Conservation (phyloP, 768 basidiomycete genomes). For the Daedaleopsis nitida region DNA sequence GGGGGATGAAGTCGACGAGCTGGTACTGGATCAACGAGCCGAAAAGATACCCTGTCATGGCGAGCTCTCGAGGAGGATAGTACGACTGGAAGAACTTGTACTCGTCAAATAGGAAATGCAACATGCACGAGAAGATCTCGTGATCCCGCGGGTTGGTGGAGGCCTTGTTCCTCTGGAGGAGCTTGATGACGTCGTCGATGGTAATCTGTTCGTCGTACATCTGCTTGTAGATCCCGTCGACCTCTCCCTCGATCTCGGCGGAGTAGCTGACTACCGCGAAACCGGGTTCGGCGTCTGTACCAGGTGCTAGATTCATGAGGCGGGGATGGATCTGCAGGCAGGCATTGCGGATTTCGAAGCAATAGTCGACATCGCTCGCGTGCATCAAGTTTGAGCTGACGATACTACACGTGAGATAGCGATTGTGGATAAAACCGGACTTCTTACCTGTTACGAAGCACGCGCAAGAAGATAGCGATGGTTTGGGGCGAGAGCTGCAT, state of each 20-base stretch:
- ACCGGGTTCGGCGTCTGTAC: slow-evolving; percentile 86
- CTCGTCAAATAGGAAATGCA: slow-evolving; percentile 99
- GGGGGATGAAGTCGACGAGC: slow-evolving; percentile 90
- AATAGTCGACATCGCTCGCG: slow-evolving; percentile 79
- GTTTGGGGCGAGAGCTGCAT: slow-evolving; percentile 88
- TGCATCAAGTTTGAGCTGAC: slow-evolving; percentile 73
- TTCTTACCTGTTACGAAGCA: slow-evolving; percentile 80
- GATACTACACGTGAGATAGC: not conserved
- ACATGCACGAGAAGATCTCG: slow-evolving; percentile 99
- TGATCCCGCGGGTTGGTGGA: slow-evolving; percentile 85
- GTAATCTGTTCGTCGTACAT: slow-evolving; percentile 97
- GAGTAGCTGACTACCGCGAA: slow-evolving; percentile 87
- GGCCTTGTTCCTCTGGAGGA: slow-evolving; percentile 83
- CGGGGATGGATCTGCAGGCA: slow-evolving; percentile 96
- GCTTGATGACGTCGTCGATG: slow-evolving; percentile 90
- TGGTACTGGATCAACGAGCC: slow-evolving; percentile 94
- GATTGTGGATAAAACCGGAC: not conserved
- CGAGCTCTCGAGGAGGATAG: slow-evolving; percentile 90
- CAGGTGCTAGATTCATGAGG: slow-evolving; percentile 90
- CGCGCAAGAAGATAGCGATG: slow-evolving; percentile 89
- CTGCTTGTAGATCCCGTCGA: slow-evolving; percentile 94
- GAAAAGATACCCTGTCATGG: slow-evolving; percentile 95
- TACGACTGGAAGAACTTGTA: slow-evolving; percentile 99
- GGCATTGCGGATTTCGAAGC: slow-evolving; percentile 88
- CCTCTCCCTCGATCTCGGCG: slow-evolving; percentile 87